Evolutionary conservation across 352 stramenopile species (phyloP).

Genomic region (Halophytophthora polymorphica): DNA sequence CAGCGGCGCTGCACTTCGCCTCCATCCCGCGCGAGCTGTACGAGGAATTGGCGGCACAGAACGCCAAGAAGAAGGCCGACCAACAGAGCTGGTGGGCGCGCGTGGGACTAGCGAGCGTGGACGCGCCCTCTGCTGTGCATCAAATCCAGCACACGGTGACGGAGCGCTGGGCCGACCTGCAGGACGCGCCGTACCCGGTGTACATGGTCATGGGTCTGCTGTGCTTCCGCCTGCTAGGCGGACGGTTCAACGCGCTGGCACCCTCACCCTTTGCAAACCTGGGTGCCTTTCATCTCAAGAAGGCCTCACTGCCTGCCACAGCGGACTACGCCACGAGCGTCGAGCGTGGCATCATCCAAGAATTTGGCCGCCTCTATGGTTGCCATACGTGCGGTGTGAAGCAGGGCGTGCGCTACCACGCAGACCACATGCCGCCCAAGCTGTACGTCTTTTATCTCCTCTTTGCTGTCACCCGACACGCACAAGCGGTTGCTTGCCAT

Average conservation of each 20-base stretch:
- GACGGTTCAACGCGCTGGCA: constrained; percentile 63
- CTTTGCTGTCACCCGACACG: too few species aligned
- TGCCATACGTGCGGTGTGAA: constrained; percentile 84
- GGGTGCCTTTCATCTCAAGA: constrained; percentile 75
- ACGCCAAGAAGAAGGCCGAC: constrained; percentile 9
- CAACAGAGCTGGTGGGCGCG: constrained; percentile 22
- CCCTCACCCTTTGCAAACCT: constrained; percentile 74
- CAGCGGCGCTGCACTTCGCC: constrained; percentile 42
- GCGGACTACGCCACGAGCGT: constrained; percentile 64
- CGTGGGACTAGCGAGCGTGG: constrained; percentile 19
- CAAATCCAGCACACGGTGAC: constrained; percentile 22
- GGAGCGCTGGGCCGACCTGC: constrained; percentile 34
- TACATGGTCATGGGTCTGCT: constrained; percentile 75
- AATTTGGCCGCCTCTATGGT: constrained; percentile 75
- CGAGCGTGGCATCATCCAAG: constrained; percentile 66
- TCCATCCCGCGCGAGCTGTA: constrained; percentile 45
- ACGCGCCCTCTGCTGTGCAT: constrained; percentile 23
- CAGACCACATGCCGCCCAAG: constrained; percentile 86
- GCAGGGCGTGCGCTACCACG: constrained; percentile 63
- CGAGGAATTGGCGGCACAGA: constrained; percentile 24
- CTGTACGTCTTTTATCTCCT: constrained; percentile 34
- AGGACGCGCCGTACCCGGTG: constrained; percentile 49
- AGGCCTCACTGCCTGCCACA: constrained; percentile 71
- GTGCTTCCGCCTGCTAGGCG: constrained; percentile 75
- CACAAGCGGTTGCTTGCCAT: too few species aligned